A percentile compares a stretch with the other conserved stretches of the same genome.
These are phyloP conservation scores for Venturiaceae sp. DNA, from an alignment of 2,329 filamentous ascomycete genomes.

Conservation along the genomic window DNA sequence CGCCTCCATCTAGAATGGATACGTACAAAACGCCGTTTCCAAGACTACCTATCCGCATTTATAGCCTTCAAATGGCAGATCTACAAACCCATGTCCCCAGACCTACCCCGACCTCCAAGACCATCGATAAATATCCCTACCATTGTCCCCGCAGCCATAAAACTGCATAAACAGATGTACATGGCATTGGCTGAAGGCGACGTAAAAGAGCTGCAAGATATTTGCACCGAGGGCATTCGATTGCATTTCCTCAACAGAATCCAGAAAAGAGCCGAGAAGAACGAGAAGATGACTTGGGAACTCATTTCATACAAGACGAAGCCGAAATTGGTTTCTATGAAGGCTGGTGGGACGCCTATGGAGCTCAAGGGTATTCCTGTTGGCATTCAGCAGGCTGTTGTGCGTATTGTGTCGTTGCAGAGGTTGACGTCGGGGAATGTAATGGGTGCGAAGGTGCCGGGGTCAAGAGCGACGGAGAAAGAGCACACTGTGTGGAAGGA, in stretches of 20 bases:
- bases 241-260: neutral
- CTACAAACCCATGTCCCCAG: neutral
- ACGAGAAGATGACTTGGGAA: neutral
- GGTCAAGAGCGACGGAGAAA: neutral
- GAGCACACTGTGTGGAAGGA: neutral
- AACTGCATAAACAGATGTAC: constrained; percentile 4
- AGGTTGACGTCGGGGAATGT: neutral
- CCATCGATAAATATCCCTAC: neutral
- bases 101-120: neutral
- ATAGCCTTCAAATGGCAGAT: neutral
- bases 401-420: neutral
- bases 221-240: neutral
- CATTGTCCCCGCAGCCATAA: constrained; percentile 1
- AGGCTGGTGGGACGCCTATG: neutral
- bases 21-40: neutral
- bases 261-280: neutral
- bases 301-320: neutral
- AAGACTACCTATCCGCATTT: neutral
- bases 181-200: neutral
- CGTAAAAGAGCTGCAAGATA: neutral
- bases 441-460: neutral
- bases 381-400: constrained; percentile 1
- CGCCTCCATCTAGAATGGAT: neutral
- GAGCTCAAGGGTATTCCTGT: neutral
- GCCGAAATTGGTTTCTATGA: neutral